A percentile compares a stretch with the other conserved stretches of the same genome.
These are phyloP conservation scores for Rasamsonia emersonii DNA, from an alignment of 2,329 filamentous ascomycete genomes.

Conservation along the genomic window DNA sequence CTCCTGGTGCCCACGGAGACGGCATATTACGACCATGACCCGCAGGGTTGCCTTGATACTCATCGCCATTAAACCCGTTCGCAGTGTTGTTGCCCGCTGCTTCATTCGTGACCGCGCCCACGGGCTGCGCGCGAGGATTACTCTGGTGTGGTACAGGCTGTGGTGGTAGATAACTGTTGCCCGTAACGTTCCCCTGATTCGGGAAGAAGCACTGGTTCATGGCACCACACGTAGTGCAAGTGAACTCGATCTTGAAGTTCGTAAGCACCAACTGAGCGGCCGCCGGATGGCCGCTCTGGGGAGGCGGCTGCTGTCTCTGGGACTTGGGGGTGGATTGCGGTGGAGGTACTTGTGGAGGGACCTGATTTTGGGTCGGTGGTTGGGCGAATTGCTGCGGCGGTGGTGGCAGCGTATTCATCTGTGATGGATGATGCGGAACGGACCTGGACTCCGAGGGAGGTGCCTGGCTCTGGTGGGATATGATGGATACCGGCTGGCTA, in stretches of 20 bases:
- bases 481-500: slow-evolving; percentile 3
- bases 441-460: slow-evolving; percentile 15
- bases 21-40: no score
- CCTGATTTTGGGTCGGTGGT: slow-evolving; percentile 1
- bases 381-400: slow-evolving; percentile 16
- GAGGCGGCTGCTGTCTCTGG: slow-evolving; percentile 14
- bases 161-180: slow-evolving; percentile 21
- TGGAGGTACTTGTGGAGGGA: slow-evolving; percentile 11
- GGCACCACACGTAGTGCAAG: slow-evolving; percentile 29
- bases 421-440: slow-evolving; percentile 15
- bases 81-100: no score
- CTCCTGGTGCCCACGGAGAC: no score
- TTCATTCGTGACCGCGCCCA: no score
- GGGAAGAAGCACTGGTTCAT: slow-evolving; percentile 31
- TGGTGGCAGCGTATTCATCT: slow-evolving; percentile 17
- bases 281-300: slow-evolving; percentile 15
- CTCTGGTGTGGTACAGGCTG: no score
- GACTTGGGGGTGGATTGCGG: slow-evolving; percentile 16
- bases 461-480: slow-evolving; percentile 15
- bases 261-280: slow-evolving; percentile 24
- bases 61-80: no score
- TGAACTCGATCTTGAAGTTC: slow-evolving; percentile 34
- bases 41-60: no score
- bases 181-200: slow-evolving; percentile 28
- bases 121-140: no score